Evolutionary conservation across 176 grass and related monocot species (phyloP).

Genomic region (maize (Zea mays)): DNA sequence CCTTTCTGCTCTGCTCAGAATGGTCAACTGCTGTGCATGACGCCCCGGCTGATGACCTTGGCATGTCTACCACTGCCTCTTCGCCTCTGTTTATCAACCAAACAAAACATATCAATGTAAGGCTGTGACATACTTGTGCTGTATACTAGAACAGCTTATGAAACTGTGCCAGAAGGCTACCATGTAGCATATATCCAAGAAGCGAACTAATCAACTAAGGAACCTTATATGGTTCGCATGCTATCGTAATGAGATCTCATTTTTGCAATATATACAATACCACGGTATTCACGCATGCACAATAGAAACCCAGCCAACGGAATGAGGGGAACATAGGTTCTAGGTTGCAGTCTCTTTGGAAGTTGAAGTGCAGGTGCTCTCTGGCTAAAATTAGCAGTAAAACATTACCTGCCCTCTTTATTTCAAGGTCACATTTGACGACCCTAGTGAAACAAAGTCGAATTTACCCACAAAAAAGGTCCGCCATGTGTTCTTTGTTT

Average conservation of each 20-base stretch:
- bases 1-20: conserved; percentile 56
- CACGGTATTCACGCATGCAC: background rate
- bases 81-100: conserved; percentile 32
- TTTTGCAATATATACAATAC: background rate
- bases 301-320: background rate
- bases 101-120: background rate
- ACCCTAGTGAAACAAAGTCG: background rate
- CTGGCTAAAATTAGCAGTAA: background rate
- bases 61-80: conserved; percentile 7
- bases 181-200: background rate
- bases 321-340: background rate
- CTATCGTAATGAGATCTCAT: background rate
- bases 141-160: background rate
- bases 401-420: background rate
- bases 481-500: background rate
- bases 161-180: background rate
- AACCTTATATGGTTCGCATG: background rate
- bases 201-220: background rate
- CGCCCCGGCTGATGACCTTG: conserved; percentile 32
- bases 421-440: background rate
- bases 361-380: background rate
- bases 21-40: conserved; percentile 36
- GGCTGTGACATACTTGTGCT: background rate
- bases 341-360: background rate
- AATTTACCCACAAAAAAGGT: background rate